phyloP scores from a whole-genome alignment of 345 rosid species.

The Arabis alpina region DNA sequence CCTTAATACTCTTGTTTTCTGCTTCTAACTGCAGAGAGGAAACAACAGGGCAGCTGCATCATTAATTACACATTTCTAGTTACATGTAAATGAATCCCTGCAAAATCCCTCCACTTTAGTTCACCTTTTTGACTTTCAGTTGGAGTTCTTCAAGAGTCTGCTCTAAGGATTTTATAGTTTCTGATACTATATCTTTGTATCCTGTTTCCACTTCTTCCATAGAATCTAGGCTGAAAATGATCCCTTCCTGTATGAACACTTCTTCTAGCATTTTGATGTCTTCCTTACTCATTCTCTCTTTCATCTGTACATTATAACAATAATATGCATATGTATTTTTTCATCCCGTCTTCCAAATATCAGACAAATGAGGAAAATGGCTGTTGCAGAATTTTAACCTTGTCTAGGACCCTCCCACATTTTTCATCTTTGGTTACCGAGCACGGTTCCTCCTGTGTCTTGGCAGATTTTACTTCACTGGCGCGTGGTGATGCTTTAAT shows the following conservation, averaged over 20 bases:
- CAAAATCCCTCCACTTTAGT: conserved; percentile 19
- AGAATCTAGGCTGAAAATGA: conserved; percentile 49
- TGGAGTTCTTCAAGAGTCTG: conserved; percentile 59
- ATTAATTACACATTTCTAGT: conserved; percentile 1
- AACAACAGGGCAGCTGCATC: conserved; percentile 22
- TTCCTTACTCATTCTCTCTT: conserved; percentile 60
- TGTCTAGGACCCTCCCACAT: conserved; percentile 52
- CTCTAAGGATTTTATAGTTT: conserved; percentile 54
- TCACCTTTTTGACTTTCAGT: conserved; percentile 56
- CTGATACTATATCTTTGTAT: conserved; percentile 48
- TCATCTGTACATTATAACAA: conserved; percentile 50
- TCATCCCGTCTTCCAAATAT: conserved; percentile 22
- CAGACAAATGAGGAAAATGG: conserved; percentile 22
- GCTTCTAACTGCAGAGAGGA: conserved; percentile 50
- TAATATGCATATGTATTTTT: neutral
- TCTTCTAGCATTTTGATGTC: conserved; percentile 74
- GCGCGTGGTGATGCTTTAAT: conserved; percentile 65
- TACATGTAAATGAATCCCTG: conserved; percentile 7
- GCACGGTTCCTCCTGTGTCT: conserved; percentile 42
- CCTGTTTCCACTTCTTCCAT: conserved; percentile 52
- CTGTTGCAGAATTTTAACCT: conserved; percentile 49
- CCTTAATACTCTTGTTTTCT: conserved; percentile 53
- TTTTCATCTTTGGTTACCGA: conserved; percentile 51
- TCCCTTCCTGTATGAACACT: conserved; percentile 58
- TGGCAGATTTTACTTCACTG: conserved; percentile 51